These are phyloP conservation scores for Climacium dendroides DNA, from an alignment of 225 moss, liverwort and hornwort species.

Conservation along the genomic window DNA sequence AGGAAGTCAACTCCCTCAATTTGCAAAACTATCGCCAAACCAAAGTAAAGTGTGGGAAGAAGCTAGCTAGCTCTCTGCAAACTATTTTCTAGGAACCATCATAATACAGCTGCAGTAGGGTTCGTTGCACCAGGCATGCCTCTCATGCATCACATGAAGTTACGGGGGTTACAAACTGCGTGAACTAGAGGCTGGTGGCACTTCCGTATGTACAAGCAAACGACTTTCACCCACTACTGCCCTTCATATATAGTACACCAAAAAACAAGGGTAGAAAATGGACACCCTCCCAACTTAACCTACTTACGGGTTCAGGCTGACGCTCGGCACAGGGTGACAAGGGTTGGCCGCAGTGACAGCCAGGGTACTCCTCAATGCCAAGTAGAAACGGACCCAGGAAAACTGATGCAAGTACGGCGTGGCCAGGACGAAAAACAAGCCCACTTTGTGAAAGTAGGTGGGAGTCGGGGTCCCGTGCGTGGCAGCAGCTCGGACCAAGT, in stretches of 20 bases:
- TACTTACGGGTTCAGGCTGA: slow-evolving; percentile 49
- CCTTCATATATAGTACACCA: slow-evolving; percentile 37
- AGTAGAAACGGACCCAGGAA: slow-evolving; percentile 94
- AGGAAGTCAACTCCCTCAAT: neutral
- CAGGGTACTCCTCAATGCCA: slow-evolving; percentile 76
- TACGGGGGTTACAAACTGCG: neutral
- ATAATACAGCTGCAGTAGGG: slow-evolving; percentile 21
- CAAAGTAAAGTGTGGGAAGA: slow-evolving; percentile 6
- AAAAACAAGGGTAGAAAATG: neutral
- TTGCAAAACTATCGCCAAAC: slow-evolving; percentile 13
- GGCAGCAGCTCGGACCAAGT: slow-evolving; percentile 66
- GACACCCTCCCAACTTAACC: neutral
- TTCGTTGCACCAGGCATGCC: neutral
- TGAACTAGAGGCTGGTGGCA: neutral
- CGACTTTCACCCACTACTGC: slow-evolving; percentile 7
- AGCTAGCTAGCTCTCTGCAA: neutral
- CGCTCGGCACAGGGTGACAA: slow-evolving; percentile 25
- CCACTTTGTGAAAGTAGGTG: slow-evolving; percentile 57
- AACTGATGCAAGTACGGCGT: slow-evolving; percentile 60
- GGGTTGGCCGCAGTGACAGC: slow-evolving; percentile 33
- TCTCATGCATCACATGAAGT: neutral
- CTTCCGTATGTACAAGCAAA: slow-evolving; percentile 38
- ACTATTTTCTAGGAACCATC: slow-evolving; percentile 7
- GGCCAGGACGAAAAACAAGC: slow-evolving; percentile 9
- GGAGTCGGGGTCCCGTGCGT: slow-evolving; percentile 85